Conservation (phyloP, 2,329 filamentous ascomycete genomes). For the Penicillium sp. region DNA sequence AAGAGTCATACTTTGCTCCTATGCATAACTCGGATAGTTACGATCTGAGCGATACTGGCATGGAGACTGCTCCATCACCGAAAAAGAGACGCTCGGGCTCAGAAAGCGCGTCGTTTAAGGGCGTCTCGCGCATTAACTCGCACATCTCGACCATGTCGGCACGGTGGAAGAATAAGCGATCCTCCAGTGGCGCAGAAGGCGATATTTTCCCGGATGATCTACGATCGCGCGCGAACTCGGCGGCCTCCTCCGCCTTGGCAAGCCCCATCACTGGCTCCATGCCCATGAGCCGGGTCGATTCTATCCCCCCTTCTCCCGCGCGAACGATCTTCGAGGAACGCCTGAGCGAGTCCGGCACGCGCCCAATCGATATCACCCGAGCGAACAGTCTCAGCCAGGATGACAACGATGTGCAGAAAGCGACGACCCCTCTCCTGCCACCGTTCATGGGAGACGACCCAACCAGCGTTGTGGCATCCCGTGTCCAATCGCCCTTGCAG, state of each 20-base stretch:
- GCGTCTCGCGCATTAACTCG: conserved; percentile 55
- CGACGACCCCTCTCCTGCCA: conserved; percentile 75
- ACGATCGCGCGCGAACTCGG: conserved; percentile 37
- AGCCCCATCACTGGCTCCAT: conserved; percentile 31
- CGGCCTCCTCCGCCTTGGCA: conserved; percentile 32
- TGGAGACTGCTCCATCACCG: conserved; percentile 48
- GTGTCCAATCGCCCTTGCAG: conserved; percentile 70
- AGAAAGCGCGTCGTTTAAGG: conserved; percentile 41
- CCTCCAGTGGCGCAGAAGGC: conserved; percentile 27
- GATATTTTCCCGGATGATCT: conserved; percentile 27
- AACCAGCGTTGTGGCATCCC: conserved; percentile 43
- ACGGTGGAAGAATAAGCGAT: conserved; percentile 33
- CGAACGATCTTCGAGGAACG: conserved; percentile 55
- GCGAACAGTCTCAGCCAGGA: conserved; percentile 43
- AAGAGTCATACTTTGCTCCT: conserved; percentile 25
- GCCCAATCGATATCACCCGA: conserved; percentile 47
- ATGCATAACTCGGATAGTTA: conserved; percentile 29
- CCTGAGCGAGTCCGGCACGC: conserved; percentile 41
- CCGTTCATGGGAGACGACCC: conserved; percentile 60
- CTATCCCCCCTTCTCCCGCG: conserved; percentile 54
- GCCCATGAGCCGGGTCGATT: conserved; percentile 40
- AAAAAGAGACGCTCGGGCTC: conserved; percentile 48
- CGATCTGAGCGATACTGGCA: conserved; percentile 55
- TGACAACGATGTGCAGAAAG: conserved; percentile 54
- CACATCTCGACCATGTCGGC: conserved; percentile 67